Conservation (phyloP, 495 filamentous ascomycete genomes). For the Recurvomyces mirabilis region DNA sequence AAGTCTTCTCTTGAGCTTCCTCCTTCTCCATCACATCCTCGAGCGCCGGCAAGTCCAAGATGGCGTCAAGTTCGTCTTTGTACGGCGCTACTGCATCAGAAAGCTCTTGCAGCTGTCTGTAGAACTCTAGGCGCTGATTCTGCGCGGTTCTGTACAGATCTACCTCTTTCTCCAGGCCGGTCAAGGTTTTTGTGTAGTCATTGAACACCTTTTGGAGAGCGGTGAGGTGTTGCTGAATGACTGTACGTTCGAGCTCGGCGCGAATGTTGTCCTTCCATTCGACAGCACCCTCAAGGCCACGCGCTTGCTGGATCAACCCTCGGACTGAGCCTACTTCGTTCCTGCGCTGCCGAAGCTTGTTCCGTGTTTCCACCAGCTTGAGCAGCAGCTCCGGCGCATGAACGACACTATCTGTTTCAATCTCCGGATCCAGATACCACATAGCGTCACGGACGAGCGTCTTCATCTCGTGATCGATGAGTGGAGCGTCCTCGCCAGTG, state of each 20-base stretch:
- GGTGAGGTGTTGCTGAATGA: constrained; percentile 46
- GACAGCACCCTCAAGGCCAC: constrained; percentile 50
- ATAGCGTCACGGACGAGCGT: constrained; percentile 47
- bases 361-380: constrained; percentile 46
- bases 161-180: constrained; percentile 55
- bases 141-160: constrained; percentile 64
- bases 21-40: constrained; percentile 33
- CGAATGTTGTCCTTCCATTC: constrained; percentile 55
- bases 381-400: constrained; percentile 60
- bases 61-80: constrained; percentile 44
- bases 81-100: constrained; percentile 75
- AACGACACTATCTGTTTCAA: constrained; percentile 52
- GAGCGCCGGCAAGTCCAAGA: constrained; percentile 33
- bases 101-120: constrained; percentile 75
- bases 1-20: constrained; percentile 37
- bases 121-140: constrained; percentile 77
- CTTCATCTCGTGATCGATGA: constrained; percentile 67
- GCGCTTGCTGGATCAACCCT: constrained; percentile 55
- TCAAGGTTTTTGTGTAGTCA: constrained; percentile 53
- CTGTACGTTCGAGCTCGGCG: constrained; percentile 50
- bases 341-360: constrained; percentile 36
- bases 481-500: constrained; percentile 61
- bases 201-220: constrained; percentile 47
- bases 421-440: constrained; percentile 48
- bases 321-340: constrained; percentile 52